phyloP scores from a whole-genome alignment of 1,139 yeast genomes.

The Tardiomyces blankii region DNA sequence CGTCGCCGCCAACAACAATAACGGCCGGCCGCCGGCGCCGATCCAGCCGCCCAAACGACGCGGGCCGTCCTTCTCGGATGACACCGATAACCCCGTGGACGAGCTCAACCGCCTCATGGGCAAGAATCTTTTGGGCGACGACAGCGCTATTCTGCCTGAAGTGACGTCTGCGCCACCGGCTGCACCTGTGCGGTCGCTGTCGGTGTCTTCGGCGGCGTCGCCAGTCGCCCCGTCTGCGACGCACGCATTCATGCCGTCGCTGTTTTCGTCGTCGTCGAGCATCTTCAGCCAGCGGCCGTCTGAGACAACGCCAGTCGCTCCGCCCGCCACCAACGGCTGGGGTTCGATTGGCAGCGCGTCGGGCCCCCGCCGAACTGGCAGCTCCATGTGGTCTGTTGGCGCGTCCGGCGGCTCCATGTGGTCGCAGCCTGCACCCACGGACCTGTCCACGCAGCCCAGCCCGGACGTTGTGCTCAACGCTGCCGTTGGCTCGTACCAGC shows the following conservation, averaged over 20 bases:
- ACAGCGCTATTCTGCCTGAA: slow-evolving; percentile 5
- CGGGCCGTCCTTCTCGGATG: slow-evolving; percentile 2
- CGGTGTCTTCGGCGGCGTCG: background rate
- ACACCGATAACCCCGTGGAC: slow-evolving; percentile 9
- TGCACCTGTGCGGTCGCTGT: too few species aligned
- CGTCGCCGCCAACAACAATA: too few species aligned
- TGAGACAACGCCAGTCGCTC: background rate
- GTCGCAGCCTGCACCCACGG: slow-evolving; percentile 1
- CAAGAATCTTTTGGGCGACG: slow-evolving; percentile 12
- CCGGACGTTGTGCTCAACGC: slow-evolving; percentile 13
- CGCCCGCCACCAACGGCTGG: background rate
- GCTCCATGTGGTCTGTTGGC: background rate
- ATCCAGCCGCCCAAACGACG: slow-evolving; percentile 8
- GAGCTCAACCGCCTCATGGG: slow-evolving; percentile 17
- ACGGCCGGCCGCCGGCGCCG: slow-evolving; percentile 5
- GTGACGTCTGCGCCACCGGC: too few species aligned
- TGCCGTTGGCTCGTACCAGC: slow-evolving; percentile 18
- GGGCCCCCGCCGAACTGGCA: background rate
- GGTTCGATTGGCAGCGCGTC: background rate
- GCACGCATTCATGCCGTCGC: background rate
- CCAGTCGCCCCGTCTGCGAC: background rate
- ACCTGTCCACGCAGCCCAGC: background rate
- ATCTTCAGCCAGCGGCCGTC: background rate
- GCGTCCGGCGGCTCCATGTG: background rate
- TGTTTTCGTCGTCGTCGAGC: background rate